Evolutionary conservation across 176 grass and related monocot genomes (phyloP), one percentile per base, ranked within the genome.

Genomic region (Chrysopogon serrulatus): DNA sequence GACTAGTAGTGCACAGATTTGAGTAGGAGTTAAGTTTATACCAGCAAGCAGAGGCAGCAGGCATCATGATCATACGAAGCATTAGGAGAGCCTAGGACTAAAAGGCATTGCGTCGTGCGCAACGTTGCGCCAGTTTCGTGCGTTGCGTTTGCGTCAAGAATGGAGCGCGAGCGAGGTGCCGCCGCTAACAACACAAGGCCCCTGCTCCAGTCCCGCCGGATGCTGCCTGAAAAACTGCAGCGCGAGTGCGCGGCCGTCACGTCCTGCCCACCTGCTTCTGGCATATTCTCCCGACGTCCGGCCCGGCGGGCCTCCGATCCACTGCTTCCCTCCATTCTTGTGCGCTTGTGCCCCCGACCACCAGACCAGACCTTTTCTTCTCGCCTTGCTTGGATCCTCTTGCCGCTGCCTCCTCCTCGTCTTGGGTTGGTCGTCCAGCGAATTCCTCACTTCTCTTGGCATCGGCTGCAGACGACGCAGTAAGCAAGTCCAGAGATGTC

Each of bases 181-280:
- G n/a, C n/a, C n/a, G n/a, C n/a, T n/a, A n/a, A n/a, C n/a, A n/a
- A n/a, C n/a, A n/a, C n/a, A n/a, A n/a, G n/a, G n/a, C n/a, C 42
- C 45, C 16, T 1, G 23, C 5, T 37, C 23, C n/a, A n/a, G n/a
- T n/a, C n/a, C n/a, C n/a, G n/a, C 23, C 2, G 3, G 34, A 26
- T 40, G 74, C 14, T 12, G 66, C 32, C 17, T 57, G 19, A 34
- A 56, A n/a, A n/a, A n/a, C n/a, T n/a, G 28, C 31, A 35, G 18
- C 10, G 72, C 51, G 1, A 61, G 37, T 39, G 37, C 56, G 84
- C 87, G 80, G 27, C 62, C 18, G 47, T 84, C 89, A 91, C 89
- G 61, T 84, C 80, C 30, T 74, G 8, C 23, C 80, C 80, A 74
- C 68, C 48, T 66, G 34, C 82, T 69, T 76, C 69, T 76, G 34